Evolutionary conservation across 331 rosid genomes (phyloP), one percentile per base, ranked within the genome.

Genomic region (Malus hybrid): DNA sequence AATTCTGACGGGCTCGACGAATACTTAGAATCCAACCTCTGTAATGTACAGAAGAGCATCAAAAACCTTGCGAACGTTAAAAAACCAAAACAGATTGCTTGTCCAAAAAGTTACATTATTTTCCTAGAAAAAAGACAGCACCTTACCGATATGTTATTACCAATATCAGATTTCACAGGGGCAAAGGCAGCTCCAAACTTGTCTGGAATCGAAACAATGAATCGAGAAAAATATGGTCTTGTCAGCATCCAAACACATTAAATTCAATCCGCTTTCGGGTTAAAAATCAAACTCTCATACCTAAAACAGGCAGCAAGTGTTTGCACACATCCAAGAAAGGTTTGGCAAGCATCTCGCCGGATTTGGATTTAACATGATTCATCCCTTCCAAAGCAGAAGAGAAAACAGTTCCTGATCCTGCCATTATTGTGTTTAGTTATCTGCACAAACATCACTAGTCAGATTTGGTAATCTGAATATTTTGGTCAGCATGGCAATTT

Each of bases 261-360:
- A 61, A 28, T 61, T 24, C 76, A 56, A 57, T 19, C 24, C 3
- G 9, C 22, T 59, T 73, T 50, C 7, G 8, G 56, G 52, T 7
- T 0, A 6, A 39, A 55, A 56, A n/a, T 24, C 9, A 15, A 28
- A 24, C 8, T 22, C 4, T 64, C 4, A 5, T 60, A 73, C 68
- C 68, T 73, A 73, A 73, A 73, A 73, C 68, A 5, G 76, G 76
- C 10, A 73, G 66, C 16, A 60, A 22, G 16, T 36, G 52, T 73
- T 39, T 73, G 76, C 76, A 73, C 5, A 73, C 69, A 60, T 73
- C 76, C 76, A 73, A 60, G 57, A 73, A 73, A 34, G 68, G 68
- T 42, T 24, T 73, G 36, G 68, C 42, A 7, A 59, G 59, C 76
- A 59, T 34, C 42, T 73, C 57, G 10, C 76, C 76, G 6, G 60